Base-by-base conservation (phyloP, 768 basidiomycete species). In the Tephrocybe rancida region DNA sequence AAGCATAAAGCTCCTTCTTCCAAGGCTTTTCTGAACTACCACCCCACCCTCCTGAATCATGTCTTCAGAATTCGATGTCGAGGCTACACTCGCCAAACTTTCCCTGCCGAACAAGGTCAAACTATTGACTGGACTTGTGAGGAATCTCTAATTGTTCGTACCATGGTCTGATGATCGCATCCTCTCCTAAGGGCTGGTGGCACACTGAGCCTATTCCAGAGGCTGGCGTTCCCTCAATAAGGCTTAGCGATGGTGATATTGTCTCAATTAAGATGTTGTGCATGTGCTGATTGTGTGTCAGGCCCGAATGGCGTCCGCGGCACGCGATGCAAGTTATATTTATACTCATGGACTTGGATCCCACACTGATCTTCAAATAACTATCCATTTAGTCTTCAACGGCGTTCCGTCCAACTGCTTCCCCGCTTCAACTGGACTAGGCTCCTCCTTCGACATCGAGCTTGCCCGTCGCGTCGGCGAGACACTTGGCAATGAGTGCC, bases 331-430 rank as follows among this genome's bases (percentile, higher is more conserved):
- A 64, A 67, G 43, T 25, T 27, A 5, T 30, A 18, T 53, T n/a
- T n/a, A n/a, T 74, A 75, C 42, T 37, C 35, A 13, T 38, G 10
- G 25, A 22, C 19, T 67, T 75, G 73, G 72, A 68, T 70, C 70
- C 45, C 71, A 73, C 50, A 64, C 77, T 18, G 72, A 73, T 5
- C 54, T 66, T 42, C n/a, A 18, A 7, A 37, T 37, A 5, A 16
- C 16, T 47, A 11, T 13, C 34, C 16, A 19, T 38, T 9, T 48
- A 80, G 78, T 81, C 66, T 82, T 82, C 70, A 82, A 83, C 54
- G 79, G 81, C 30, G 75, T 78, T 8, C 79, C 81, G 0, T 72
- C 82, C 1, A 81, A 76, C 49, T 84, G 82, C 57, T 83, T 84
- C 65, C 83, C 83, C 0, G 76, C 76, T 2, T 81, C 80, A 6